Base-by-base conservation (phyloP, 1,284 basidiomycete species). In the Ceratorhiza oryzae-sativae region DNA sequence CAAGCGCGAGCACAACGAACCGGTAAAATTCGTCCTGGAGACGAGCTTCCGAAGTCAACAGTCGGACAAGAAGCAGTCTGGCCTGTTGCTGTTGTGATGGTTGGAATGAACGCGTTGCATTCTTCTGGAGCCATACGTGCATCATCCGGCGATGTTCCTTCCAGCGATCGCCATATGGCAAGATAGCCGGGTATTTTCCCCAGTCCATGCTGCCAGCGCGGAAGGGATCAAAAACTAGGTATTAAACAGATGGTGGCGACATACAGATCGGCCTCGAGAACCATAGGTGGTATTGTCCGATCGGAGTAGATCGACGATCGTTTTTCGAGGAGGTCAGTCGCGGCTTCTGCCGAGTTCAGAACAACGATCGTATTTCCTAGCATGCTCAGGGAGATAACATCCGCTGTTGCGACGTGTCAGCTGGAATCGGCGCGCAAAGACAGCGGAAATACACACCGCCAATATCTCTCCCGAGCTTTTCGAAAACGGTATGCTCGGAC, bases 271-370 rank as follows among this genome's bases (percentile, higher is more conserved):
- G 55, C 15, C 0, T 71, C 55, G 32, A 56, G 51, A 5, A 71
- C 30, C 67, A 75, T 73, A 3, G 71, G 61, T 4, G 73, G 72
- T 15, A 45, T 49, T 0, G 60, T 49, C 15, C 74, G 51, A 41
- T 73, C 72, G 15, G 74, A 73, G 55, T 75, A 75, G 9, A 73
- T 73, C 20, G 34, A 23, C 1, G 71, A 72, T 32, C 70, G 48
- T 49, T 75, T 75, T 6, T 75, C 75, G n/a, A 75, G 58, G 1
- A 75, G 48, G 34, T 75, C 75, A 18, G 36, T 42, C 13, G 72
- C 68, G 5, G 73, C 61, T 56, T 71, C 53, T 55, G 61, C 61
- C 6, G 73, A 61, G 49, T 73, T 74, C 41, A 75, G 48, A 18
- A 74, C 68, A 42, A 75, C 60, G 25, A 70, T 55, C 2, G 71